phyloP scores from a whole-genome alignment of 257 asterid genomes.

The Salvia splendens region DNA sequence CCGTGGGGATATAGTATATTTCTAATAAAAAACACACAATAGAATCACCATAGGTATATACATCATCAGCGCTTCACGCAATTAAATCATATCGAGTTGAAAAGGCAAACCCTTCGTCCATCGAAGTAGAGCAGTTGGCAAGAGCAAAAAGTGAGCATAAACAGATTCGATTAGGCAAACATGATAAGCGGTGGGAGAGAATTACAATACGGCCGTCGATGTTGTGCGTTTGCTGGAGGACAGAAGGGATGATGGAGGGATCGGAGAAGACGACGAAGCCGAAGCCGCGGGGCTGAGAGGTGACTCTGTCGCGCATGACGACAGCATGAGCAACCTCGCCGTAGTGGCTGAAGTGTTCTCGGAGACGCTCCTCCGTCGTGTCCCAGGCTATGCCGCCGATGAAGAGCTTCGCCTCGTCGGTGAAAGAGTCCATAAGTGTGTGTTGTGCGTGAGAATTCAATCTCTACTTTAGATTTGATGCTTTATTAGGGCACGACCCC shows the following conservation, averaged over 20 bases:
- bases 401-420: slow-evolving; percentile 45
- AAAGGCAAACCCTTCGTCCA: neutral
- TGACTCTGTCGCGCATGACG: slow-evolving; percentile 37
- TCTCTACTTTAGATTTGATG: slow-evolving; percentile 18
- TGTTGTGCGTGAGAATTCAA: slow-evolving; percentile 25
- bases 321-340: slow-evolving; percentile 44
- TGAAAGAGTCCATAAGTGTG: slow-evolving; percentile 25
- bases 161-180: slow-evolving; percentile 9
- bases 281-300: slow-evolving; percentile 42
- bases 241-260: slow-evolving; percentile 40
- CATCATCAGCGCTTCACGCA: neutral
- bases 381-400: slow-evolving; percentile 48
- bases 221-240: slow-evolving; percentile 38
- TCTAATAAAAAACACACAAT: neutral
- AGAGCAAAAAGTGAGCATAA: neutral
- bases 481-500: slow-evolving; percentile 25
- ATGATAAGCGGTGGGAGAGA: neutral
- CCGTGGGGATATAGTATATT: too few species aligned
- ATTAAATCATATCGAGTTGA: neutral
- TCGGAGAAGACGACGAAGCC: slow-evolving; percentile 45
- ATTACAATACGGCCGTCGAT: slow-evolving; percentile 48
- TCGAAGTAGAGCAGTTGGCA: neutral
- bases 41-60: neutral
- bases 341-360: slow-evolving; percentile 37
- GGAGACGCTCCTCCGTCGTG: slow-evolving; percentile 37